Evolutionary conservation across 2,329 filamentous ascomycete species (phyloP).

Genomic region (Boeremia exigua): DNA sequence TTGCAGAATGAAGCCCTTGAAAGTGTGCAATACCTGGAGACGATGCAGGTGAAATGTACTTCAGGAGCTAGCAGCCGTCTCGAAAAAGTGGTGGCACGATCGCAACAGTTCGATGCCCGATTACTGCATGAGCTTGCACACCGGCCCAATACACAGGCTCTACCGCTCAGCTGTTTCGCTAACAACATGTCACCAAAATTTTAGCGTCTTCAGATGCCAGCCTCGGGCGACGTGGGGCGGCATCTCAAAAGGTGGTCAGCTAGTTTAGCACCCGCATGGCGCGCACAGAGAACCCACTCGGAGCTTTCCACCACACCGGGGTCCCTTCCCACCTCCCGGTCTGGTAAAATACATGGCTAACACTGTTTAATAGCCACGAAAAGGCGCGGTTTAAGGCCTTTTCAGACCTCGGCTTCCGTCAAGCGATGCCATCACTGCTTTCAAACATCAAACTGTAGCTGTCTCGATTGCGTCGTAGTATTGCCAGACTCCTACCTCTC

Average conservation of each 20-base stretch:
- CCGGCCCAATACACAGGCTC: conserved; percentile 10
- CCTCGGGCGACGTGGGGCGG: conserved; percentile 21
- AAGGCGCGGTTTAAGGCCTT: conserved; percentile 15
- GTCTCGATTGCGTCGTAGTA: conserved; percentile 11
- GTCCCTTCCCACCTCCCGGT: conserved; percentile 10
- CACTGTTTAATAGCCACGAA: conserved; percentile 26
- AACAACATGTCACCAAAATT: conserved; percentile 28
- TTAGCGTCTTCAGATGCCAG: conserved; percentile 20
- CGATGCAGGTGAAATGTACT: conserved; percentile 12
- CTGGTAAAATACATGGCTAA: conserved; percentile 32
- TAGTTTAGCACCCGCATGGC: conserved; percentile 33
- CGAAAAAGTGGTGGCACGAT: conserved; percentile 12
- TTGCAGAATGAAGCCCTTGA: neutral
- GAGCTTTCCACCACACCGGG: conserved; percentile 19
- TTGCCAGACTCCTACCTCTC: conserved; percentile 8
- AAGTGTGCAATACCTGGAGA: neutral
- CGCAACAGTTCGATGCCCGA: conserved; percentile 4
- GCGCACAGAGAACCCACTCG: conserved; percentile 27
- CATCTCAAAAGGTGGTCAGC: conserved; percentile 19
- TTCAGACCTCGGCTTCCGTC: conserved; percentile 35
- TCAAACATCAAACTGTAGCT: conserved; percentile 17
- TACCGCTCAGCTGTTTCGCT: conserved; percentile 17
- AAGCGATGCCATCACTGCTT: neutral
- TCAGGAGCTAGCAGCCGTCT: conserved; percentile 4
- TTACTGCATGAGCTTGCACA: conserved; percentile 20